Percentiles rank a stretch among this genome's conserved stretches.
phyloP scores from a whole-genome alignment of 2,329 filamentous ascomycete genomes.

The Apiospora arundinis region DNA sequence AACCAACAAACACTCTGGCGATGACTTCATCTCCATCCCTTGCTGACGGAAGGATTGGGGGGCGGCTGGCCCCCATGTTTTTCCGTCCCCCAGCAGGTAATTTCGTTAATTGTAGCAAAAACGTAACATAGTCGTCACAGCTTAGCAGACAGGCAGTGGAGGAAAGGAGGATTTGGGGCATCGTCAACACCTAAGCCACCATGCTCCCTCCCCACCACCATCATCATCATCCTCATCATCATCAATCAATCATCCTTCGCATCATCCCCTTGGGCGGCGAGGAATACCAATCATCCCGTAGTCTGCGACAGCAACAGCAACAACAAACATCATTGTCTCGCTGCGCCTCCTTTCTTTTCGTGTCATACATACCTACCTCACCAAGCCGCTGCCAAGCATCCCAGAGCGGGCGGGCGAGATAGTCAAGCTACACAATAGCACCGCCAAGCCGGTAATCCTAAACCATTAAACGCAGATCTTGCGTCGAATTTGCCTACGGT shows the following conservation, averaged over 20 bases:
- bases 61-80: neutral
- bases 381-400: neutral
- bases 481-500: neutral
- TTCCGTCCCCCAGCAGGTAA: slow-evolving; percentile 3
- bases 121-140: slow-evolving; percentile 2
- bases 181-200: slow-evolving; percentile 2
- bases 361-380: neutral
- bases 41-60: neutral
- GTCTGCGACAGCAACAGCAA: neutral
- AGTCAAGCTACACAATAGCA: slow-evolving; percentile 9
- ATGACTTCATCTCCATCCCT: neutral
- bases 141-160: neutral
- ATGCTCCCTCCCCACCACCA: neutral
- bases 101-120: neutral
- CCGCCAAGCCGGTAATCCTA: slow-evolving; percentile 18
- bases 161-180: neutral
- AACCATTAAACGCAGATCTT: slow-evolving; percentile 6
- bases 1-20: neutral
- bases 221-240: neutral
- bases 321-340: neutral
- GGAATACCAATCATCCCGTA: neutral
- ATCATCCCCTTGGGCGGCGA: neutral
- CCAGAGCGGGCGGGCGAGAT: neutral
- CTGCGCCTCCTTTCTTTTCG: slow-evolving; percentile 3
- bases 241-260: neutral